Base-by-base conservation (phyloP, 306 rosid species). In the Lathyrus tuberosus region DNA sequence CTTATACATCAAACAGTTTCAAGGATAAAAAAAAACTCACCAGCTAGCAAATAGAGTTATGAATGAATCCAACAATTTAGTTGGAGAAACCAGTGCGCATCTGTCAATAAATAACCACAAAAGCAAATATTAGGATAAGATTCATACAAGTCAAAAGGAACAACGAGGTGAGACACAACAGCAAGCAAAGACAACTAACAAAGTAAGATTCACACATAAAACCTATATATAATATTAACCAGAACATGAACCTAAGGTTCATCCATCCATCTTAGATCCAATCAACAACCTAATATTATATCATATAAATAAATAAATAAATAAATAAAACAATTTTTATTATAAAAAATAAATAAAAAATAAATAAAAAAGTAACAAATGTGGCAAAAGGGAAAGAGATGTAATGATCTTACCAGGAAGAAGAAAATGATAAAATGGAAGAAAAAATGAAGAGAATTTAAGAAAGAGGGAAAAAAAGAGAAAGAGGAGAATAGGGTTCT, bases 151-250 rank as follows among this genome's bases (percentile, higher is more conserved):
- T 53, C 8, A 57, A 65, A 52, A 79, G 56, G 70, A 81, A 41
- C 70, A 84, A 70, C 86, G 76, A 62, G 86, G 62, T 13, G n/a
- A 76, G 75, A 76, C 30, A 58, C 65, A 84, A 77, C 14, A 67
- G 26, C 87, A 86, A 78, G 85, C 86, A 65, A 84, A 63, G 79
- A 78, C 85, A 74, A 79, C 79, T 74, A 79, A 77, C 66, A 66
- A 54, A 69, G 80, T 73, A 33, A 43, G 44, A 78, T 67, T 48
- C 43, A 67, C n/a, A 44, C 20, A 49, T 68, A 38, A 38, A 77
- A 77, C 65, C 80, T 78, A 65, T 40, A 77, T 72, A 82, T 73
- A 65, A 71, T 84, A 86, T 66, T 71, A 73, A 67, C n/a, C 72
- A 31, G 70, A 82, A 77, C 76, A 71, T 69, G 81, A 73, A 52